Percentiles rank a stretch among this genome's conserved stretches.
Conservation (phyloP, 768 basidiomycete genomes). For the Gloeophyllum trabeum region DNA sequence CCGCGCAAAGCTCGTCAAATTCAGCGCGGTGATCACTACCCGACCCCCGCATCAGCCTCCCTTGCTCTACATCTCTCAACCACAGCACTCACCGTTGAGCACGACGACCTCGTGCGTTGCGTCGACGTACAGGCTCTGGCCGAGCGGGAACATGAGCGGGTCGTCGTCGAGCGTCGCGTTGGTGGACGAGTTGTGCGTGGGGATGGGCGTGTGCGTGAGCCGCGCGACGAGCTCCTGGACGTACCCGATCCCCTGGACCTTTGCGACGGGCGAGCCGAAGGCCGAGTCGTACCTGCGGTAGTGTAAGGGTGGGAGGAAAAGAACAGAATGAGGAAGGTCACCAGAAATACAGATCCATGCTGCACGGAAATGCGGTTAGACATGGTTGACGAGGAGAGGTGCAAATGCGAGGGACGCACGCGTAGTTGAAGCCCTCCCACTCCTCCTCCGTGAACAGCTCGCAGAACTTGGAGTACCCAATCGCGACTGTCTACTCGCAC, state of each 20-base stretch:
- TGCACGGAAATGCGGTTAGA: conserved; percentile 13
- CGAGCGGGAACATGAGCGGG: conserved; percentile 57
- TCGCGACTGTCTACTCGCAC: conserved; percentile 61
- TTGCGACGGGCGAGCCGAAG: conserved; percentile 74
- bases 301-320: conserved; percentile 2
- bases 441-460: conserved; percentile 83
- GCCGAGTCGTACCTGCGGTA: conserved; percentile 48
- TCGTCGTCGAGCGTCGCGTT: conserved; percentile 74
- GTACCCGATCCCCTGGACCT: conserved; percentile 70
- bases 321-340: conserved; percentile 2
- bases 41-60: not conserved
- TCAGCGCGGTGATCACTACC: conserved; percentile 75
- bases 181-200: conserved; percentile 65
- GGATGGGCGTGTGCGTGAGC: conserved; percentile 64
- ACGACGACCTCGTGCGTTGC: conserved; percentile 90
- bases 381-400: not conserved
- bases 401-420: conserved; percentile 30
- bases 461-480: conserved; percentile 89
- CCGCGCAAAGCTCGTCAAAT: conserved; percentile 62
- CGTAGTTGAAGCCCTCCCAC: conserved; percentile 89
- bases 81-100: conserved; percentile 50
- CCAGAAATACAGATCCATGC: conserved; percentile 63
- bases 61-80: too few relatives aligned
- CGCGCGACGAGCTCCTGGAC: conserved; percentile 78
- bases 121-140: conserved; percentile 72